Conservation (phyloP, 768 basidiomycete genomes). For the Phanerochaete carnosa region DNA sequence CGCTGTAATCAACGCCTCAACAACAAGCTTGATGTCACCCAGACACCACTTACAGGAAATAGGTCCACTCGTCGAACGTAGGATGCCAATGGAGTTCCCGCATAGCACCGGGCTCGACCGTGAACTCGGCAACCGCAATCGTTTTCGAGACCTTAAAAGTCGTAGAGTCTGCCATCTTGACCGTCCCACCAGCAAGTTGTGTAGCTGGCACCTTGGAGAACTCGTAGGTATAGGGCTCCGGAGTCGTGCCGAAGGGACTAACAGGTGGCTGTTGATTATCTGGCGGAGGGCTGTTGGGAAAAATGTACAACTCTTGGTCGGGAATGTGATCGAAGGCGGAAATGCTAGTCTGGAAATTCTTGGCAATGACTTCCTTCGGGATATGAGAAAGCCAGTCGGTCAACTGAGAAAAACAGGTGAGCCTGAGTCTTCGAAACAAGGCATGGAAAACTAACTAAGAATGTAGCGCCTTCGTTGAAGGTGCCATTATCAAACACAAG, state of each 20-base stretch:
- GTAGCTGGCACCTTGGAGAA: conserved; percentile 45
- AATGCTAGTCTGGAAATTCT: conserved; percentile 29
- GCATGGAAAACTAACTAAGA: conserved; percentile 25
- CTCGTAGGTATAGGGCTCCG: conserved; percentile 40
- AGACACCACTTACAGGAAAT: conserved; percentile 27
- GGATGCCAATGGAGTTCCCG: conserved; percentile 58
- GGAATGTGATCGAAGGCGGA: conserved; percentile 29
- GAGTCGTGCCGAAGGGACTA: conserved; percentile 36
- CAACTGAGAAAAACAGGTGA: conserved; percentile 17
- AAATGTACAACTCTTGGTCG: conserved; percentile 27
- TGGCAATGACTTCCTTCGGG: conserved; percentile 36
- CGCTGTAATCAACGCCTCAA: conserved; percentile 18
- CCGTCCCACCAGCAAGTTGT: conserved; percentile 42
- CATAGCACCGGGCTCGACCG: conserved; percentile 52
- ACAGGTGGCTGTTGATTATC: conserved; percentile 32
- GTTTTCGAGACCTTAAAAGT: conserved; percentile 46
- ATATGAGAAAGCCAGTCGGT: conserved; percentile 31
- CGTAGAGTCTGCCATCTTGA: conserved; percentile 48
- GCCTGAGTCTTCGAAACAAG: neutral
- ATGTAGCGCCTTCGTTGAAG: conserved; percentile 33
- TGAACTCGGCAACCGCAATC: conserved; percentile 54
- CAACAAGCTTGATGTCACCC: neutral
- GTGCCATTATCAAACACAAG: conserved; percentile 40
- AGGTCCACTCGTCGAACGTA: conserved; percentile 40
- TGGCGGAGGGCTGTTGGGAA: conserved; percentile 33